These are phyloP conservation scores for Pseudogymnoascus sp. DNA, from an alignment of 2,329 filamentous ascomycete species.

Conservation along the genomic window DNA sequence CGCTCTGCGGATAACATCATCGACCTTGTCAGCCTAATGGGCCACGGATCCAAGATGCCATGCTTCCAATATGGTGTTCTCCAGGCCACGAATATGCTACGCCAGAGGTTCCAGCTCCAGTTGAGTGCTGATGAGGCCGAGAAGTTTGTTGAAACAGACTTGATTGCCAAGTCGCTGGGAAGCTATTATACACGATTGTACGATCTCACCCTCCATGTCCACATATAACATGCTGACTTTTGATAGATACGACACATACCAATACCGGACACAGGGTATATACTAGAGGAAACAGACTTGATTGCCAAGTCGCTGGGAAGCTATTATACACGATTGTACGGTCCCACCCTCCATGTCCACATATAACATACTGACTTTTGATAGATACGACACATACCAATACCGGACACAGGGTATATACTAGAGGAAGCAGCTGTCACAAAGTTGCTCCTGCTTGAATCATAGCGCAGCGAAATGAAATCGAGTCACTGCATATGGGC, in stretches of 20 bases:
- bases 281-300: slow-evolving; percentile 54
- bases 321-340: slow-evolving; percentile 79
- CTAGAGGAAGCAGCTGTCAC: slow-evolving; percentile 32
- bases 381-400: slow-evolving; percentile 75
- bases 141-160: slow-evolving; percentile 69
- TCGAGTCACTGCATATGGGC: background rate
- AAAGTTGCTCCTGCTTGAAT: slow-evolving; percentile 1
- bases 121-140: slow-evolving; percentile 76
- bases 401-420: slow-evolving; percentile 85
- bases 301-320: slow-evolving; percentile 75
- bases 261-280: slow-evolving; percentile 81
- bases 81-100: slow-evolving; percentile 59
- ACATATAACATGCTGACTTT: slow-evolving; percentile 11
- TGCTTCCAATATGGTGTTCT: slow-evolving; percentile 69
- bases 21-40: slow-evolving; percentile 78
- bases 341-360: slow-evolving; percentile 11
- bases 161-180: slow-evolving; percentile 72
- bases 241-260: slow-evolving; percentile 70
- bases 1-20: slow-evolving; percentile 74
- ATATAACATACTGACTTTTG: slow-evolving; percentile 12
- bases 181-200: slow-evolving; percentile 83
- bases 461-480: slow-evolving; percentile 1
- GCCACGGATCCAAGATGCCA: slow-evolving; percentile 73
- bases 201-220: slow-evolving; percentile 29
- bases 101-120: slow-evolving; percentile 73